These are phyloP conservation scores for Naganishia albida DNA, from an alignment of 1,284 basidiomycete species.

Conservation along the genomic window DNA sequence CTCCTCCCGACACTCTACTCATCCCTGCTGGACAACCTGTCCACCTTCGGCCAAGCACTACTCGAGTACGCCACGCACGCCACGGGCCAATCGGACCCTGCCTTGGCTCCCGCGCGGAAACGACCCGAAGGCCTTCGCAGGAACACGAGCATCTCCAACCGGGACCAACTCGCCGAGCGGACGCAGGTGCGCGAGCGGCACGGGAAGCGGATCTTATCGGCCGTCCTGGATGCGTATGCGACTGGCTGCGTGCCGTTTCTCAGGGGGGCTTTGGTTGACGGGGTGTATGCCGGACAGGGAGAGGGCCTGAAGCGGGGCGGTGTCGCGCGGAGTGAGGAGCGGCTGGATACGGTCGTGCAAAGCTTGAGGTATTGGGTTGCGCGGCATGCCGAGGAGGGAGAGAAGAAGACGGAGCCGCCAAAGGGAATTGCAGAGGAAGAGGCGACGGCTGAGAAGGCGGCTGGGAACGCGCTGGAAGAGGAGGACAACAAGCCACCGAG, in stretches of 20 bases:
- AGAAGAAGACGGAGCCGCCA: not conserved
- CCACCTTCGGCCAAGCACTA: constrained; percentile 48
- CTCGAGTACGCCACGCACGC: constrained; percentile 56
- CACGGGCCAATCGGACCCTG: constrained; percentile 32
- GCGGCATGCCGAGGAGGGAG: constrained; percentile 33
- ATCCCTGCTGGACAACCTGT: constrained; percentile 61
- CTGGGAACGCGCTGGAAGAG: not conserved
- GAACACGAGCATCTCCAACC: constrained; percentile 39
- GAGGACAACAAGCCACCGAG: too few relatives aligned
- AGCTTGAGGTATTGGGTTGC: constrained; percentile 35
- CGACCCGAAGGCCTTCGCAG: constrained; percentile 34
- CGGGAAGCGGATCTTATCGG: constrained; percentile 58
- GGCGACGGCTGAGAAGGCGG: not conserved
- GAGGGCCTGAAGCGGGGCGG: not conserved
- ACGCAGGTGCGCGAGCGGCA: constrained; percentile 47
- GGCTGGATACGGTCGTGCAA: not conserved
- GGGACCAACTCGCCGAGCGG: constrained; percentile 41
- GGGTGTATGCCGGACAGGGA: constrained; percentile 63
- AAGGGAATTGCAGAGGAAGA: constrained; percentile 21
- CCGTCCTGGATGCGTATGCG: constrained; percentile 63
- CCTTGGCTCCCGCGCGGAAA: constrained; percentile 20
- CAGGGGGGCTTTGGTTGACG: constrained; percentile 66
- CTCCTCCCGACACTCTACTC: constrained; percentile 58
- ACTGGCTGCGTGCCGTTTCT: constrained; percentile 68
- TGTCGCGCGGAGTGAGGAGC: not conserved